Evolutionary conservation across 495 filamentous ascomycete species (phyloP).

Genomic region (Viridothelium virens): DNA sequence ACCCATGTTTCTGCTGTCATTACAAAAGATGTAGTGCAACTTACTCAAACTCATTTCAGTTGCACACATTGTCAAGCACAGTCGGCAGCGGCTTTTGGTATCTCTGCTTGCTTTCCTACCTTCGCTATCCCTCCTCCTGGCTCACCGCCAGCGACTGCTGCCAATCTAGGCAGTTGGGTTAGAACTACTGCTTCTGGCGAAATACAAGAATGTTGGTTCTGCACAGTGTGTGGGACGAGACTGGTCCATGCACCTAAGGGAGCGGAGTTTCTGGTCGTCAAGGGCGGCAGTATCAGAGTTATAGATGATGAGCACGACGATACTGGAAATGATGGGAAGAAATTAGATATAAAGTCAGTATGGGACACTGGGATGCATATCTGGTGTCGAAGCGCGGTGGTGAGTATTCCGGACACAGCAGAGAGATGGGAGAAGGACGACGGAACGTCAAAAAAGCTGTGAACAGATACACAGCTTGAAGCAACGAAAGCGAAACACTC

Average conservation of each 20-base stretch:
- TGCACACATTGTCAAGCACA: constrained; percentile 60
- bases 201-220: constrained; percentile 24
- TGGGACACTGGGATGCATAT: constrained; percentile 23
- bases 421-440: constrained; percentile 6
- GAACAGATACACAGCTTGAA: not conserved
- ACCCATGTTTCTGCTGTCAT: no score
- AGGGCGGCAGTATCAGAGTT: not conserved
- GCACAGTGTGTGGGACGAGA: constrained; percentile 22
- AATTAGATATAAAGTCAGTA: constrained; percentile 12
- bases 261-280: not conserved
- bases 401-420: constrained; percentile 23
- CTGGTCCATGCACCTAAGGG: constrained; percentile 19
- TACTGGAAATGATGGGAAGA: constrained; percentile 23
- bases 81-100: constrained; percentile 59
- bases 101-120: constrained; percentile 57
- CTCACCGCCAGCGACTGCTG: constrained; percentile 6
- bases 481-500: no score
- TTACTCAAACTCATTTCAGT: not conserved
- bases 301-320: not conserved
- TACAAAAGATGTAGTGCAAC: not conserved
- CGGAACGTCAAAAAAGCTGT: not conserved
- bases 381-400: constrained; percentile 20
- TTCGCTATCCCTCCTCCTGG: constrained; percentile 2
- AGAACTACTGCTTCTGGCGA: constrained; percentile 21
- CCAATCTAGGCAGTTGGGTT: constrained; percentile 13